Conservation (phyloP, 768 basidiomycete species). For the Tricholoma furcatifolium region DNA sequence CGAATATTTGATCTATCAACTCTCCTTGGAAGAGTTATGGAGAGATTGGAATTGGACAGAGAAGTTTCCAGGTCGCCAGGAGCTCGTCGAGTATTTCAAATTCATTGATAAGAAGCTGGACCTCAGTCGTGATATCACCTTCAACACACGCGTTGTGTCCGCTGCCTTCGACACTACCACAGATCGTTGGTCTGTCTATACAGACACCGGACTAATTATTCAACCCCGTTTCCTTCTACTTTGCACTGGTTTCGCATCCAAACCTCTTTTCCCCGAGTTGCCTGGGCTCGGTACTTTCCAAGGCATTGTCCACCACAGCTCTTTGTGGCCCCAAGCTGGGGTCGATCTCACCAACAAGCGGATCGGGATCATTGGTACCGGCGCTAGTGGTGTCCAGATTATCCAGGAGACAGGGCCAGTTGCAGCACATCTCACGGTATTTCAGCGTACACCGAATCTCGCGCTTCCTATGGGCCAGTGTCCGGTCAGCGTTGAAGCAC, state of each 20-base stretch:
- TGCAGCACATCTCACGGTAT: constrained; percentile 23
- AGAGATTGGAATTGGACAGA: constrained; percentile 24
- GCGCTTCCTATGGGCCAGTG: constrained; percentile 22
- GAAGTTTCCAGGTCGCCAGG: constrained; percentile 16
- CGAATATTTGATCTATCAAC: constrained; percentile 22
- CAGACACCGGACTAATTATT: constrained; percentile 17
- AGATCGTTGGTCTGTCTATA: constrained; percentile 22
- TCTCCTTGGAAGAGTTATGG: constrained; percentile 24
- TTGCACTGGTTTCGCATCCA: constrained; percentile 24
- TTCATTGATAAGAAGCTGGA: constrained; percentile 24
- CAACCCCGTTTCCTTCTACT: constrained; percentile 22
- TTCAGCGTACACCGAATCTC: constrained; percentile 27
- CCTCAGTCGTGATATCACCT: constrained; percentile 20
- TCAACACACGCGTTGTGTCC: constrained; percentile 20
- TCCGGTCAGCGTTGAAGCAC: constrained; percentile 10
- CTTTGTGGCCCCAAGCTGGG: constrained; percentile 21
- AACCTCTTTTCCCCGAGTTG: constrained; percentile 18
- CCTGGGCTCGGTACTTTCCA: constrained; percentile 22
- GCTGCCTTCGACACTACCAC: constrained; percentile 18
- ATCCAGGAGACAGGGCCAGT: constrained; percentile 23
- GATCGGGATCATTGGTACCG: constrained; percentile 27
- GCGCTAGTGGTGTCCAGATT: constrained; percentile 26
- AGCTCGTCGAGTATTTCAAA: constrained; percentile 22
- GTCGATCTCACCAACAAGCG: constrained; percentile 23
- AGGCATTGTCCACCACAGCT: constrained; percentile 22